A percentile compares a stretch with the other conserved stretches of the same genome.
Evolutionary conservation across 371 early-diverging fungal genomes (phyloP).

Genomic region (Circinella minor): DNA sequence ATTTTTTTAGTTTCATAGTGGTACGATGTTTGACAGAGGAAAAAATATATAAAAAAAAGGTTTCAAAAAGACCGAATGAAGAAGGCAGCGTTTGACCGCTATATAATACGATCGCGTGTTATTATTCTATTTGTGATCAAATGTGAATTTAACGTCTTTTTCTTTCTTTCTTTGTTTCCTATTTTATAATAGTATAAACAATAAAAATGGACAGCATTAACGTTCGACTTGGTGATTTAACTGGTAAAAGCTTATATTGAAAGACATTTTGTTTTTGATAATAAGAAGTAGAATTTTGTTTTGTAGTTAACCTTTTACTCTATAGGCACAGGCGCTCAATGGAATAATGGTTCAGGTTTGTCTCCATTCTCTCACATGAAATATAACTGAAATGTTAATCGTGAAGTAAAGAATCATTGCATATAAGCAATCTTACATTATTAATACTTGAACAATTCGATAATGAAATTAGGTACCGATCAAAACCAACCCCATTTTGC

Average conservation of each 20-base stretch:
- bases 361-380: background rate
- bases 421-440: background rate
- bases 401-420: too few relatives aligned
- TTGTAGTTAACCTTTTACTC: too few relatives aligned
- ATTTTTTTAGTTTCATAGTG: too few relatives aligned
- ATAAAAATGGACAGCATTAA: conserved; percentile 1
- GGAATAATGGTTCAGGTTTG: background rate
- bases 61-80: too few relatives aligned
- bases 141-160: background rate
- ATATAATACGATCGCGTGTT: too few relatives aligned
- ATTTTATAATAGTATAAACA: background rate
- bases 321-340: background rate
- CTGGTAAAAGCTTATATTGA: background rate
- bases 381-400: background rate
- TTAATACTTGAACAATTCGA: too few relatives aligned
- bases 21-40: too few relatives aligned
- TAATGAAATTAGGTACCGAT: background rate
- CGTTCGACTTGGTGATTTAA: conserved; percentile 7
- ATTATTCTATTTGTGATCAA: too few relatives aligned
- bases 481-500: background rate
- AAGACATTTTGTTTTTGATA: too few relatives aligned
- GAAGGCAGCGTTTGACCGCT: too few relatives aligned
- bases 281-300: too few relatives aligned
- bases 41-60: too few relatives aligned
- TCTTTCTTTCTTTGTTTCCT: background rate